phyloP scores from a whole-genome alignment of 257 asterid genomes.

The Penstemon eatonii region DNA sequence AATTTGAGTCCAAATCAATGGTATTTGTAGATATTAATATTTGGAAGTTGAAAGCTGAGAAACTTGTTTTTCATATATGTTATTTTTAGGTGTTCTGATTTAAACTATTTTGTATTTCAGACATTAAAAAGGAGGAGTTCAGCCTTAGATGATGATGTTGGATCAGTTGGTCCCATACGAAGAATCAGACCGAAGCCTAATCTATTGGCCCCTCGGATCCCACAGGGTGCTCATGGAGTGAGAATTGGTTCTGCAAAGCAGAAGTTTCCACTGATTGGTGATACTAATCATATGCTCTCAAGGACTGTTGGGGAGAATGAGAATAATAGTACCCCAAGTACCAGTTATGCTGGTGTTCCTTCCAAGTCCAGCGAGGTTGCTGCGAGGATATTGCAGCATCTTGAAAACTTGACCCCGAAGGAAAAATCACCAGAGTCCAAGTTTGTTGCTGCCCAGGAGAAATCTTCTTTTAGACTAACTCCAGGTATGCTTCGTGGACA shows the following conservation, averaged over 20 bases:
- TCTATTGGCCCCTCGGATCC: slow-evolving; percentile 42
- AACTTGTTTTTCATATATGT: slow-evolving; percentile 1
- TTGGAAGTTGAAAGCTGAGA: slow-evolving; percentile 6
- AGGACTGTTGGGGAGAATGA: slow-evolving; percentile 44
- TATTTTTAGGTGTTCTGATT: slow-evolving; percentile 24
- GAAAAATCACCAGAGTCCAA: slow-evolving; percentile 65
- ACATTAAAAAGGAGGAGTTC: slow-evolving; percentile 78
- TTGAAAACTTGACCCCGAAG: slow-evolving; percentile 70
- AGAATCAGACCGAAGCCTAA: slow-evolving; percentile 76
- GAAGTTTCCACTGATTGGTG: slow-evolving; percentile 39
- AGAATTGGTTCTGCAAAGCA: slow-evolving; percentile 48
- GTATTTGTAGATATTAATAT: slow-evolving; percentile 37
- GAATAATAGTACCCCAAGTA: slow-evolving; percentile 43
- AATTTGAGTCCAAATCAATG: slow-evolving; percentile 40
- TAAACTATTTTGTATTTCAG: slow-evolving; percentile 39
- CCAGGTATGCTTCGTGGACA: slow-evolving; percentile 56
- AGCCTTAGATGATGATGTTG: slow-evolving; percentile 69
- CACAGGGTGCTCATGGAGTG: slow-evolving; percentile 35
- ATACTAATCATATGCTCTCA: slow-evolving; percentile 27
- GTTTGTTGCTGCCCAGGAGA: slow-evolving; percentile 45
- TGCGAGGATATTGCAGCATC: slow-evolving; percentile 75
- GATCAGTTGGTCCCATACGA: slow-evolving; percentile 74
- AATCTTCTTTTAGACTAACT: slow-evolving; percentile 46
- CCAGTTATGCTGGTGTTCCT: slow-evolving; percentile 60
- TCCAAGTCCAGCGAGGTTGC: slow-evolving; percentile 74